A percentile compares a stretch with the other conserved stretches of the same genome.
These are phyloP conservation scores for Isabelozyma pseudorhagii DNA, from an alignment of 805 yeast species.

Conservation along the genomic window DNA sequence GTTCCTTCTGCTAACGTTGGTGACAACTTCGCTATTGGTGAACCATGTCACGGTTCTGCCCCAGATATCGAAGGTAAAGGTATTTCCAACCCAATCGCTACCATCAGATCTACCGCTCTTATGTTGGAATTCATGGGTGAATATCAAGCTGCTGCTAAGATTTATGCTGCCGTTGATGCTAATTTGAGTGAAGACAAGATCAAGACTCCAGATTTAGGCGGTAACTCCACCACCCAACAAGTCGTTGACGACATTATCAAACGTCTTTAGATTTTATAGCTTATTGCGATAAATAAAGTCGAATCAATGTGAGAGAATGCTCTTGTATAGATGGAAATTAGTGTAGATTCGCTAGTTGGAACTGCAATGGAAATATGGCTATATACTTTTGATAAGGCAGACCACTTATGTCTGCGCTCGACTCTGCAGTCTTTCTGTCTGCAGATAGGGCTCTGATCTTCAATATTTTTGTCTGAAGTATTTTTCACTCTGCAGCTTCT, in stretches of 20 bases:
- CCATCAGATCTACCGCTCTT: constrained; percentile 95
- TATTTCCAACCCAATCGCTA: constrained; percentile 94
- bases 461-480: too few relatives aligned
- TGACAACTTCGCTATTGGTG: constrained; percentile 93
- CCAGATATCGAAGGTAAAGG: constrained; percentile 98
- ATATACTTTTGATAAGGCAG: not conserved
- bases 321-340: not conserved
- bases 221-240: constrained; percentile 79
- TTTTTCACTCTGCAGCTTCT: too few relatives aligned
- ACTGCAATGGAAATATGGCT: not conserved
- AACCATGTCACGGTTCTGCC: constrained; percentile 99
- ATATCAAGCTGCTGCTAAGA: constrained; percentile 83
- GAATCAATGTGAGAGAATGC: not conserved
- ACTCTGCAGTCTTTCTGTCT: too few relatives aligned
- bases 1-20: constrained; percentile 99
- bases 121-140: constrained; percentile 97
- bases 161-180: constrained; percentile 92
- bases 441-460: too few relatives aligned
- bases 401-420: not conserved
- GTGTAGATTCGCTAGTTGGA: too few relatives aligned
- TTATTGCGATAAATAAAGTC: too few relatives aligned
- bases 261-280: constrained; percentile 26
- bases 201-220: constrained; percentile 95
- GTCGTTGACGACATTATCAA: constrained; percentile 80
- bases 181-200: constrained; percentile 75